phyloP scores from a whole-genome alignment of 495 filamentous ascomycete species.

The Aspergillus coremiiformis region DNA sequence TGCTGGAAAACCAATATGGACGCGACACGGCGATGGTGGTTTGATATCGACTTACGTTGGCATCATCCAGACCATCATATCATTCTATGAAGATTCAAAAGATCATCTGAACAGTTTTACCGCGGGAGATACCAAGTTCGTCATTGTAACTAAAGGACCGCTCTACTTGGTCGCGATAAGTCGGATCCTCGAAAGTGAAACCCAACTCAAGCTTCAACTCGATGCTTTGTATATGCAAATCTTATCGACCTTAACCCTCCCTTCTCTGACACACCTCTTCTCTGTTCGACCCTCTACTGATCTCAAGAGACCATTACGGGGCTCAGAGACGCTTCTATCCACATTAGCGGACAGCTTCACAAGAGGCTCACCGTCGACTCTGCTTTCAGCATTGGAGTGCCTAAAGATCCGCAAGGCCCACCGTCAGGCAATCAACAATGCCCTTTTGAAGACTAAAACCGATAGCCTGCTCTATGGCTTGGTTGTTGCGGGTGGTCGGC shows the following conservation, averaged over 20 bases:
- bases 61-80: conserved; percentile 95
- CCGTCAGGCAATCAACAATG: conserved; percentile 76
- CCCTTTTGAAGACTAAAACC: conserved; percentile 68
- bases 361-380: conserved; percentile 76
- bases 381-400: conserved; percentile 87
- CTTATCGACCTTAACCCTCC: conserved; percentile 85
- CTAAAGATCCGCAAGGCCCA: conserved; percentile 81
- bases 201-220: conserved; percentile 78
- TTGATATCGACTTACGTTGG: conserved; percentile 89
- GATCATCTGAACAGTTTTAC: conserved; percentile 75
- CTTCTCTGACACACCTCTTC: conserved; percentile 82
- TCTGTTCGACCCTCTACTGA: conserved; percentile 85
- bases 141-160: conserved; percentile 72
- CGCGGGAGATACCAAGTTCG: conserved; percentile 76
- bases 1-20: conserved; percentile 97
- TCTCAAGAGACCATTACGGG: conserved; percentile 83
- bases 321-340: conserved; percentile 85
- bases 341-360: conserved; percentile 93
- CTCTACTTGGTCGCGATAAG: conserved; percentile 93
- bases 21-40: conserved; percentile 81
- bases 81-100: conserved; percentile 78
- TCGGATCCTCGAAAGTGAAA: conserved; percentile 80
- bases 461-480: conserved; percentile 83
- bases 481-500: conserved; percentile 84
- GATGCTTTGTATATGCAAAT: conserved; percentile 98